Base-by-base conservation (phyloP, 1,139 yeast species). In the Arxiozyma bovina region DNA sequence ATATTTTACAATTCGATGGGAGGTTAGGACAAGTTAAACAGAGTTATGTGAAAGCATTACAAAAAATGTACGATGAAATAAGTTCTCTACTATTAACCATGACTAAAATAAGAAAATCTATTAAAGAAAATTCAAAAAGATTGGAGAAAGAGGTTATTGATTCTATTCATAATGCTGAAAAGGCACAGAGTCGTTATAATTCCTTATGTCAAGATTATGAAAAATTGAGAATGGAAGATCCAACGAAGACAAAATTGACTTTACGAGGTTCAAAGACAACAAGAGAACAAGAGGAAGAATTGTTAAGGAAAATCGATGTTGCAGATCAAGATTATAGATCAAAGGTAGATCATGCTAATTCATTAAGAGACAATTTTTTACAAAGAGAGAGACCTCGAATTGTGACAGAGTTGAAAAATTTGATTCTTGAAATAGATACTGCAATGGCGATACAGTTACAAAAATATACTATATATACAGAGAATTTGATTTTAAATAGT, bases 231-330 rank as follows among this genome's bases (percentile, higher is more conserved):
- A 80, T 84, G 53, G 78, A 86, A 0, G 98, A 91, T 66, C 96
- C 96, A 23, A 78, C 85, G 55, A 88, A 86, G 69, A 78, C 79
- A 54, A 89, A 88, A 66, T 84, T 93, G 63, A 85, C 91, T 40
- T 75, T 87, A 60, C 87, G 87, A 65, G 82, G 84, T 50, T 83
- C 88, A 54, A 85, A 83, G 61, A 82, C 95, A 0, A 81, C 84
- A 1, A 86, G 86, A 53, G 97, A 91, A 70, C 96, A 90, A 69
- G 98, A 93, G 66, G 98, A 91, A 65, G 97, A 91, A 53, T 74
- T 91, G 34, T 83, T 81, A 59, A 73, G 85, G 54, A 90, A 93
- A 67, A 89, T 93, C 45, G 90, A 86, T 61, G 71, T 75, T 51
- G 94, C 97, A 0, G 97, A 93, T 67, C 79, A 80, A 55, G 99